Evolutionary conservation across 78 protist genomes (phyloP).

Genomic region (Paulinella micropora): DNA sequence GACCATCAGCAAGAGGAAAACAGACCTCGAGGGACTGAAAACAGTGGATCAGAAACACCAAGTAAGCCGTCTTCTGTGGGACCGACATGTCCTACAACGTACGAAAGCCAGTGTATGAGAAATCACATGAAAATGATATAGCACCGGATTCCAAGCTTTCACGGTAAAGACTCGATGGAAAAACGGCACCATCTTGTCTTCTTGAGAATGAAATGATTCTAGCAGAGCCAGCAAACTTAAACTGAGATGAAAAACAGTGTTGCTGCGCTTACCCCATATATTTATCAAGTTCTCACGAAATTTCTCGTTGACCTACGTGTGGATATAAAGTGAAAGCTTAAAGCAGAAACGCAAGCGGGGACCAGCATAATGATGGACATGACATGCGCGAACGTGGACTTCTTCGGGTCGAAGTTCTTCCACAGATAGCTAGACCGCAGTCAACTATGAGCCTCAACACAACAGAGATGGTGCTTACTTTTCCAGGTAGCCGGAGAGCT

Average conservation of each 20-base stretch:
- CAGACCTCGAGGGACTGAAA: conserved; percentile 18
- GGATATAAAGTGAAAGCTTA: too few species aligned
- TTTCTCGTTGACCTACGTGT: conserved; percentile 70
- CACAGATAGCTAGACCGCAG: conserved; percentile 65
- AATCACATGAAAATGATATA: too few species aligned
- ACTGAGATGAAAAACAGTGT: background rate
- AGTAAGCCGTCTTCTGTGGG: too few species aligned
- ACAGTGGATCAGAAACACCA: conserved; percentile 15
- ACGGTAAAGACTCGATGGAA: background rate
- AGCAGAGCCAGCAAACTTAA: background rate
- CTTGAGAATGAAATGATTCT: background rate
- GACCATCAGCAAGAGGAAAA: too few species aligned
- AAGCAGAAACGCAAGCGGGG: too few species aligned
- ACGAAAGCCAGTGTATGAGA: too few species aligned
- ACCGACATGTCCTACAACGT: too few species aligned
- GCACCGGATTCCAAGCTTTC: background rate
- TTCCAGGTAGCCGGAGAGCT: background rate
- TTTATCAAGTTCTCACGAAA: conserved; percentile 42
- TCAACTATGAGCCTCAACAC: too few species aligned
- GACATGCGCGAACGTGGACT: conserved; percentile 1
- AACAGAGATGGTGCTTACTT: too few species aligned
- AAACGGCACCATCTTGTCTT: background rate
- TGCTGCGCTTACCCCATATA: background rate
- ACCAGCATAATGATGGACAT: conserved; percentile 56
- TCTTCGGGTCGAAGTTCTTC: conserved; percentile 44